Conservation (phyloP, 2,329 filamentous ascomycete species). For the Trichoderma endophyticum region DNA sequence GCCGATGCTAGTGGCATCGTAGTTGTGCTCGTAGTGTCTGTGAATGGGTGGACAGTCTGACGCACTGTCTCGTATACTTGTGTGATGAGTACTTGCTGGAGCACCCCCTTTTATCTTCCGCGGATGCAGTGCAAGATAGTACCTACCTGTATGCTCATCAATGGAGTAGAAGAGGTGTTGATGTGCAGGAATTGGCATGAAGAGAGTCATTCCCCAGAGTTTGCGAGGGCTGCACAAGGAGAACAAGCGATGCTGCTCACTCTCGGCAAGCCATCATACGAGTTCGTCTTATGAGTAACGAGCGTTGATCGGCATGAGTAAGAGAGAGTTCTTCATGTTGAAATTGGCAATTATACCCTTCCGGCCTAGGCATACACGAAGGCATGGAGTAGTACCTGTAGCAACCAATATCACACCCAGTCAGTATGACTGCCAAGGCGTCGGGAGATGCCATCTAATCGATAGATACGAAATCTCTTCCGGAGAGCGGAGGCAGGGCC, state of each 20-base stretch:
- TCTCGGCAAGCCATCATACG: background rate
- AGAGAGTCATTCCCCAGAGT: background rate
- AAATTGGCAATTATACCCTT: background rate
- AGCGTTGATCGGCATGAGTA: background rate
- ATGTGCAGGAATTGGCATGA: background rate
- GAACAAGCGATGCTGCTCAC: background rate
- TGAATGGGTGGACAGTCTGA: background rate
- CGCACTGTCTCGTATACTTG: conserved; percentile 3
- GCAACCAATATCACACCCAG: background rate
- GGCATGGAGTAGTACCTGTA: background rate
- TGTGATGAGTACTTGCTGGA: background rate
- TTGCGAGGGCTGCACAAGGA: background rate
- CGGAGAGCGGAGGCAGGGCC: background rate
- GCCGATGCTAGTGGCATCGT: background rate
- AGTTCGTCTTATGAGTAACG: background rate
- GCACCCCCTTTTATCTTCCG: background rate
- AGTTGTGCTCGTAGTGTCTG: background rate
- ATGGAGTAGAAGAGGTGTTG: background rate
- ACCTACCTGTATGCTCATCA: background rate
- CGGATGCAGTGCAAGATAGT: background rate
- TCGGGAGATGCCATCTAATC: background rate
- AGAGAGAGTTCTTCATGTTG: background rate
- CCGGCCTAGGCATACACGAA: background rate
- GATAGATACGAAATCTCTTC: background rate
- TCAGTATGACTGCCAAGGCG: background rate